phyloP scores from a whole-genome alignment of 2,329 filamentous ascomycete species.

The Basipetospora chlamydospora region DNA sequence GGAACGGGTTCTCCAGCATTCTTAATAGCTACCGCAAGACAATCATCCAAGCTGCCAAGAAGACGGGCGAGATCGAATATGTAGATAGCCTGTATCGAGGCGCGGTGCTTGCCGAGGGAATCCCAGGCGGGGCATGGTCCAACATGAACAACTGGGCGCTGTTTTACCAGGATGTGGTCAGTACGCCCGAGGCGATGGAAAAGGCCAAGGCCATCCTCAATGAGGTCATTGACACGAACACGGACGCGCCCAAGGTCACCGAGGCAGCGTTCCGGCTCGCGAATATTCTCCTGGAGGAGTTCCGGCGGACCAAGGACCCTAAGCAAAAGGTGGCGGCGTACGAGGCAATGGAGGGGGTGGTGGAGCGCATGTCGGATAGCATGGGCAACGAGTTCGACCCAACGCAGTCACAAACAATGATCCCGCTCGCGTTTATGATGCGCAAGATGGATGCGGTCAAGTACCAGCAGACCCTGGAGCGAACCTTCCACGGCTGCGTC shows the following conservation, averaged over 20 bases:
- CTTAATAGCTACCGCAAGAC: background rate
- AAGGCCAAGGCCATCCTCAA: conserved; percentile 4
- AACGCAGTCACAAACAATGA: conserved; percentile 4
- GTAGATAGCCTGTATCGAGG: background rate
- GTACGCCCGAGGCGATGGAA: background rate
- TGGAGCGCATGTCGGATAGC: background rate
- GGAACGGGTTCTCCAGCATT: background rate
- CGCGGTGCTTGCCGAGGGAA: too few relatives aligned
- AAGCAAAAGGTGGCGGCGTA: background rate
- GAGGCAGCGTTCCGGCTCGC: background rate
- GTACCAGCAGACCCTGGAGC: conserved; percentile 1
- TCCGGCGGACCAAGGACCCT: background rate
- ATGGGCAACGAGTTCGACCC: conserved; percentile 5
- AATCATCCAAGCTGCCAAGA: background rate
- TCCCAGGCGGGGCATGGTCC: too few relatives aligned
- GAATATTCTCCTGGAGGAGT: conserved; percentile 4
- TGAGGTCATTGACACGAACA: background rate
- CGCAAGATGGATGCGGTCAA: conserved; percentile 3
- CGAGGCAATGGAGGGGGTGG: conserved; percentile 1
- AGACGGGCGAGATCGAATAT: background rate
- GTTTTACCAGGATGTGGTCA: conserved; percentile 3
- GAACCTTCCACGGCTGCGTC: conserved; percentile 2
- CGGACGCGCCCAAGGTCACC: background rate
- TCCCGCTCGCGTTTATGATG: conserved; percentile 3
- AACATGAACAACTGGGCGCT: background rate